Evolutionary conservation across 1,284 basidiomycete species (phyloP), one percentile per base, ranked within the genome.

Genomic region (Papiliotrema nemorosa): DNA sequence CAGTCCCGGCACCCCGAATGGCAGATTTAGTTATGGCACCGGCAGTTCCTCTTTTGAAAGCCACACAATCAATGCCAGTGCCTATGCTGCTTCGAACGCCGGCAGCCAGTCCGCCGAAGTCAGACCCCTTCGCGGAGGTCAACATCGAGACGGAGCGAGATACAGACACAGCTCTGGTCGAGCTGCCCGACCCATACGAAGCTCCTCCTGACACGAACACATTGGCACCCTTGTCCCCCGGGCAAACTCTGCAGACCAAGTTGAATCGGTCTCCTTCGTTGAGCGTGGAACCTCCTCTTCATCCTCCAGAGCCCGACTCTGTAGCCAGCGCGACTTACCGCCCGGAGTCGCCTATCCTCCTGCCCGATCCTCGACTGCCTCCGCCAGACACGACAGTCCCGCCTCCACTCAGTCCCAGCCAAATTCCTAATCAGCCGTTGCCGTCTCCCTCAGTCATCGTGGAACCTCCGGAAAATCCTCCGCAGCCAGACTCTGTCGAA

Each of bases 361-460:
- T 60, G 14, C 58, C 58, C 14, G 58, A 55, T 38, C 58, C 53
- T 9, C 14, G 24, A 2, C 25, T 49, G 14, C 52, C 54, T 10
- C 54, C 58, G 13, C 38, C 44, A 3, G 54, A 54, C 31, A 26
- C 58, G 12, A 50, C 50, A n/a, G 22, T 59, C 2, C 35, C 50
- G n/a, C 43, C 50, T 13, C 58, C 58, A 16, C 20, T 43, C 25
- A 43, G 41, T 31, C 41, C 41, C 13, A 26, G 41, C 12, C 25
- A 43, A 26, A 18, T 43, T 6, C 4, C 13, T 12, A n/a, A 57
- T 16, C 51, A 43, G 1, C 58, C 58, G 39, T 42, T 52, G 22
- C 26, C 12, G 14, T 34, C 47, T 31, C 47, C 48, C 12, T 49
- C 48, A 3, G 18, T 49, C 2, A 21, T 43, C 22, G 48, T 44